These are phyloP conservation scores for Ustilago tritici DNA, from an alignment of 1,284 basidiomycete species.

Conservation along the genomic window DNA sequence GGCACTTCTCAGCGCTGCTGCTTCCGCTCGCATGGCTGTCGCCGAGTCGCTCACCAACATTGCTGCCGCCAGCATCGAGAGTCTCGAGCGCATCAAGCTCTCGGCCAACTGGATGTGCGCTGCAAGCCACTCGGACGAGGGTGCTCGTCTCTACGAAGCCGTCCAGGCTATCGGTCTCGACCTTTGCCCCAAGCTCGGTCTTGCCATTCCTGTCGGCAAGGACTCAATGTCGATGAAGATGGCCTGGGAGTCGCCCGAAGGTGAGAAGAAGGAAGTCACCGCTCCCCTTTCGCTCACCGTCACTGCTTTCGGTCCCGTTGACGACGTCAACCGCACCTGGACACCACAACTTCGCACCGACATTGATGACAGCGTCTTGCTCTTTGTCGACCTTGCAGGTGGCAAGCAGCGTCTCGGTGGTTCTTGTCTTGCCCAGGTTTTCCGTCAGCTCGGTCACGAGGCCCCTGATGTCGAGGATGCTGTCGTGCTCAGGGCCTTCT, in stretches of 20 bases:
- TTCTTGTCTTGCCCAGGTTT: slow-evolving; percentile 94
- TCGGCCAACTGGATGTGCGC: slow-evolving; percentile 99
- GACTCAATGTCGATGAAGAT: slow-evolving; percentile 99
- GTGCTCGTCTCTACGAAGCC: slow-evolving; percentile 89
- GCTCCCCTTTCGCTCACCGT: slow-evolving; percentile 92
- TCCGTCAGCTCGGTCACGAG: slow-evolving; percentile 88
- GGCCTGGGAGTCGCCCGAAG: slow-evolving; percentile 79
- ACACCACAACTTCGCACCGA: slow-evolving; percentile 84
- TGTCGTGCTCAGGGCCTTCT: slow-evolving; percentile 82
- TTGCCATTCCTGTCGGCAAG: slow-evolving; percentile 97
- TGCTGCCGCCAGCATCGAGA: slow-evolving; percentile 81
- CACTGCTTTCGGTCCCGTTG: slow-evolving; percentile 91
- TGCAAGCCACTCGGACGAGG: slow-evolving; percentile 89
- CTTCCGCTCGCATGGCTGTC: slow-evolving; percentile 95
- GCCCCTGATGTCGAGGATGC: slow-evolving; percentile 90
- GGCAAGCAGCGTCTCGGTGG: slow-evolving; percentile 90
- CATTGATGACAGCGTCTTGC: slow-evolving; percentile 75
- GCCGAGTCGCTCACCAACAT: slow-evolving; percentile 94
- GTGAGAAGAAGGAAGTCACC: slow-evolving; percentile 82
- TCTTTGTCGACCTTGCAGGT: slow-evolving; percentile 89
- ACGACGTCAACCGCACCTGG: slow-evolving; percentile 86
- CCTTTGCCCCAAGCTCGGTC: slow-evolving; percentile 90
- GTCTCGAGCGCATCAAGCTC: slow-evolving; percentile 84
- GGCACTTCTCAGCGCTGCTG: slow-evolving; percentile 85
- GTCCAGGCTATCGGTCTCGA: slow-evolving; percentile 93